Conservation (phyloP, 352 stramenopile species). For the Peronosclerospora sorghi region DNA sequence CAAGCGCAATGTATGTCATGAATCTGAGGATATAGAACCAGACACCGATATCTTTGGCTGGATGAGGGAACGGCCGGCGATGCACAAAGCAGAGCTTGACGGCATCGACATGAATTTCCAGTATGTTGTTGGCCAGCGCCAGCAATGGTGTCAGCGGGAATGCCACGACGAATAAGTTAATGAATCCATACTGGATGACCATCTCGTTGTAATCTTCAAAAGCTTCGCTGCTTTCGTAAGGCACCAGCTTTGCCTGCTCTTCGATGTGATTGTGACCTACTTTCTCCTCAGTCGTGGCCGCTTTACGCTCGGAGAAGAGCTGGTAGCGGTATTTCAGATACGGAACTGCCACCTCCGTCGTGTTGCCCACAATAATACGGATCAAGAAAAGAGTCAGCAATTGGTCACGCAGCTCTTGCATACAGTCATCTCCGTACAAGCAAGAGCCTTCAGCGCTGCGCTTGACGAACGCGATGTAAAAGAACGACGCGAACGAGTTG, state of each 20-base stretch:
- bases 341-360: conserved; percentile 80
- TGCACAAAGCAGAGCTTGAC: conserved; percentile 75
- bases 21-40: conserved; percentile 84
- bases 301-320: conserved; percentile 38
- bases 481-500: conserved; percentile 95
- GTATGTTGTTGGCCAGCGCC: conserved; percentile 84
- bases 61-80: conserved; percentile 65
- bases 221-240: conserved; percentile 71
- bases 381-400: conserved; percentile 89
- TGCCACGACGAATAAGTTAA: conserved; percentile 90
- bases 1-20: conserved; percentile 70
- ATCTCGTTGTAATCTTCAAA: conserved; percentile 88
- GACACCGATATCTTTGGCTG: conserved; percentile 84
- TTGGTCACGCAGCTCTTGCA: conserved; percentile 86
- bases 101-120: conserved; percentile 86
- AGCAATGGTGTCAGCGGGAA: conserved; percentile 89
- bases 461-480: conserved; percentile 89
- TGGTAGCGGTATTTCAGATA: conserved; percentile 72
- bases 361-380: conserved; percentile 87
- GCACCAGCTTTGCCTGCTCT: conserved; percentile 68
- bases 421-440: conserved; percentile 59
- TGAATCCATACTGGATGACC: conserved; percentile 93
- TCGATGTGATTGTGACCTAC: conserved; percentile 70
- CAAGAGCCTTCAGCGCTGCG: conserved; percentile 53
- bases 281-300: conserved; percentile 16